Percentiles rank a stretch among this genome's conserved stretches.
These are phyloP conservation scores for Pseudodiploospora longispora DNA, from an alignment of 2,329 filamentous ascomycete genomes.

Conservation along the genomic window DNA sequence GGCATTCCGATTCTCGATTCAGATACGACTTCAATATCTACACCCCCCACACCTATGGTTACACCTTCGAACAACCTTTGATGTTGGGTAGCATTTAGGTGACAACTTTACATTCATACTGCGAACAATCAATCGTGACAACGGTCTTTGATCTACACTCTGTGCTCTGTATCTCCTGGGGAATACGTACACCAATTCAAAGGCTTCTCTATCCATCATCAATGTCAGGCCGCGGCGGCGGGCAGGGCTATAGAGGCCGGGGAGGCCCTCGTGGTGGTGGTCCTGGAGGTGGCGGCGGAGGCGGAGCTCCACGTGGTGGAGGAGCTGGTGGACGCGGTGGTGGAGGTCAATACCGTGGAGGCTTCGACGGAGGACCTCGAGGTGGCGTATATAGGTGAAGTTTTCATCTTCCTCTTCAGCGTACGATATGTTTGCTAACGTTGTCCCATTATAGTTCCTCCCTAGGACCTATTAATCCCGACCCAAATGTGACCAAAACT, in stretches of 20 bases:
- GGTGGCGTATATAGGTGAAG: slow-evolving; percentile 1
- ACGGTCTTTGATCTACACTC: no score
- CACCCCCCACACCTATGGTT: no score
- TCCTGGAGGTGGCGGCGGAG: slow-evolving; percentile 1
- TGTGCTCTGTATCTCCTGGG: no score
- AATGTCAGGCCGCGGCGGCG: neutral
- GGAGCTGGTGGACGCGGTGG: neutral
- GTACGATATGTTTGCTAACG: neutral
- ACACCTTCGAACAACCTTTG: no score
- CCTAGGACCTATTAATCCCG: slow-evolving; percentile 3
- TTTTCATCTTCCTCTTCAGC: neutral
- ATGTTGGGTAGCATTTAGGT: no score
- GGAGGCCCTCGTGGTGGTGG: slow-evolving; percentile 3
- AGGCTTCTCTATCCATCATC: no score
- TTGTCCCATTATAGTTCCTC: slow-evolving; percentile 1
- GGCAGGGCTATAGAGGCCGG: neutral
- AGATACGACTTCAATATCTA: no score
- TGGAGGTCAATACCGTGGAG: slow-evolving; percentile 1
- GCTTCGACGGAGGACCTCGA: neutral
- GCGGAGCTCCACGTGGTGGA: slow-evolving; percentile 3
- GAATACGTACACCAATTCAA: no score
- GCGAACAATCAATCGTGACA: no score
- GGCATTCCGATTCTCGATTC: no score
- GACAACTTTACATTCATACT: no score
- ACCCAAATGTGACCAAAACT: slow-evolving; percentile 2